Conservation (phyloP, 2,329 filamentous ascomycete genomes). For the Clonostachys chloroleuca region DNA sequence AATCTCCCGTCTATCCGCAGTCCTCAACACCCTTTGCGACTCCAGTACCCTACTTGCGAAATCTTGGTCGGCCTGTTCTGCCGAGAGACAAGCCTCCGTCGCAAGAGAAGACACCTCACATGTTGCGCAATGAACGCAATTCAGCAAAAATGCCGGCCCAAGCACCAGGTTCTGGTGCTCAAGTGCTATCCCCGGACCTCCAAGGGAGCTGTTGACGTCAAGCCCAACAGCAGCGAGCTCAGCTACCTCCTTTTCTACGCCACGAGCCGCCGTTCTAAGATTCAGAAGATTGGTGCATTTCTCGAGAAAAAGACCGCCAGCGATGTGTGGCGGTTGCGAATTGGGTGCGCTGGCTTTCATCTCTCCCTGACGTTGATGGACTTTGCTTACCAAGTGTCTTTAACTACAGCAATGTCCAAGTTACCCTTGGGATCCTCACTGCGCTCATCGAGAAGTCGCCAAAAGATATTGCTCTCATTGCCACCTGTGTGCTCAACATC, state of each 20-base stretch:
- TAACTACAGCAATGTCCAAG: slow-evolving; percentile 75
- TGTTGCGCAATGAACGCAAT: slow-evolving; percentile 53
- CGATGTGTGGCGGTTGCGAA: slow-evolving; percentile 84
- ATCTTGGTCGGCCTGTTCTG: no score
- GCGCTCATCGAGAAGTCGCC: slow-evolving; percentile 91
- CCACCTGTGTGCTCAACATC: slow-evolving; percentile 77
- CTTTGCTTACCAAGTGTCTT: neutral
- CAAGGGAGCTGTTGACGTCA: slow-evolving; percentile 88
- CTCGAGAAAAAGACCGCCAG: slow-evolving; percentile 89
- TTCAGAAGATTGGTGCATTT: slow-evolving; percentile 93
- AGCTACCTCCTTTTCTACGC: slow-evolving; percentile 97
- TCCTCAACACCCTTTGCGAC: no score
- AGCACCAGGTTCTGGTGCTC: slow-evolving; percentile 92
- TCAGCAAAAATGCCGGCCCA: slow-evolving; percentile 72
- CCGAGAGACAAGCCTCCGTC: no score
- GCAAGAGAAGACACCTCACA: no score
- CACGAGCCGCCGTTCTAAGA: slow-evolving; percentile 88
- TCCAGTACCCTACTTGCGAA: no score
- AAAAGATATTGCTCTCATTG: slow-evolving; percentile 86
- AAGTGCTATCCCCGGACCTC: slow-evolving; percentile 95
- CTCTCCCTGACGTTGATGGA: slow-evolving; percentile 2
- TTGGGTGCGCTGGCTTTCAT: slow-evolving; percentile 57
- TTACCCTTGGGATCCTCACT: slow-evolving; percentile 87
- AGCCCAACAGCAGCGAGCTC: slow-evolving; percentile 93
- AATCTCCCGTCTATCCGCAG: no score